Conservation (phyloP, 805 yeast genomes). For the Wickerhamomyces kurtzmanii region DNA sequence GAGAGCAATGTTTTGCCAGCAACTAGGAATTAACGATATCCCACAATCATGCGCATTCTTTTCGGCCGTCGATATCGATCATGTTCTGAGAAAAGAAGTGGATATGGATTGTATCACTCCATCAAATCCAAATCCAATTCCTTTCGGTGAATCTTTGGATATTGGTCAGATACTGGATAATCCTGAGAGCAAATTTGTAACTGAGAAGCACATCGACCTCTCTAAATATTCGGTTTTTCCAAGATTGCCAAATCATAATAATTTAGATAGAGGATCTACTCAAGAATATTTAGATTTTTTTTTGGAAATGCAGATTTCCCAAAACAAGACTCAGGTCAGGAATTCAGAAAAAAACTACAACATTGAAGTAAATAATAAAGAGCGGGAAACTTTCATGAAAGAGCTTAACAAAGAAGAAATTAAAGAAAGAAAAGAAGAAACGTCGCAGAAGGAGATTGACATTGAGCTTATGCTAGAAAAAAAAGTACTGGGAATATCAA, state of each 20-base stretch:
- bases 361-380: too few species aligned
- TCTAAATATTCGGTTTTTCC: constrained; percentile 10
- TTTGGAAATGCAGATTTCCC: constrained; percentile 19
- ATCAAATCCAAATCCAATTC: constrained; percentile 59
- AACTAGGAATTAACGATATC: constrained; percentile 76
- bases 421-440: too few species aligned
- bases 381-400: too few species aligned
- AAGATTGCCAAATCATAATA: constrained; percentile 20
- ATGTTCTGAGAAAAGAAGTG: constrained; percentile 87
- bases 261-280: constrained; percentile 17
- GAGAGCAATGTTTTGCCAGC: constrained; percentile 89
- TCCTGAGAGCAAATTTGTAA: constrained; percentile 16
- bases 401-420: too few species aligned
- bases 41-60: constrained; percentile 96
- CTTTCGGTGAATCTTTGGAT: constrained; percentile 71
- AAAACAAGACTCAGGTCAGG: too few species aligned
- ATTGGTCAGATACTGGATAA: constrained; percentile 42
- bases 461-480: too few species aligned
- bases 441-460: too few species aligned
- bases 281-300: constrained; percentile 16
- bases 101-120: constrained; percentile 87
- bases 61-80: constrained; percentile 87
- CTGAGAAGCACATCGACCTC: constrained; percentile 10
- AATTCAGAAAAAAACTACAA: too few species aligned
- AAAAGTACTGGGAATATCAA: too few species aligned